Conservation (phyloP, 805 yeast genomes). For the Komagataella pseudopastoris region DNA sequence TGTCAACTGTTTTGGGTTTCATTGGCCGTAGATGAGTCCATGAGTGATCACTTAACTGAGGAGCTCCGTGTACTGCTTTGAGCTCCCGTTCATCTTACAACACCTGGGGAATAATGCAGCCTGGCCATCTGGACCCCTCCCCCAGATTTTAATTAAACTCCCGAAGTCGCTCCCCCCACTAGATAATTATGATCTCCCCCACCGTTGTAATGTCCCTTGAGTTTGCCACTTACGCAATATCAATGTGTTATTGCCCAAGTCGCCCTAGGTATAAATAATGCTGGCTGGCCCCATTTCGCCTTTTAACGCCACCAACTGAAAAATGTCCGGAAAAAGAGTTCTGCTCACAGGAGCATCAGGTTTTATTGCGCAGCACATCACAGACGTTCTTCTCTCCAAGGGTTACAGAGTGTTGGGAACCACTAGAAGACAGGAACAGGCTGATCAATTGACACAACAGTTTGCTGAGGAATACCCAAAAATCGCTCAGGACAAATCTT, state of each 20-base stretch:
- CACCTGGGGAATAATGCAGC: too few relatives aligned
- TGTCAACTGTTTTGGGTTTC: too few relatives aligned
- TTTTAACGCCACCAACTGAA: too few relatives aligned
- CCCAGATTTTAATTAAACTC: background rate
- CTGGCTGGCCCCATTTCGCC: background rate
- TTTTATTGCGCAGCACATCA: slow-evolving; percentile 35
- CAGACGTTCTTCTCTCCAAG: slow-evolving; percentile 23
- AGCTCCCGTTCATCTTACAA: too few relatives aligned
- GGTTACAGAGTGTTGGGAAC: slow-evolving; percentile 37
- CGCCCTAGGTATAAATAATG: background rate
- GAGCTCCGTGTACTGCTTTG: too few relatives aligned
- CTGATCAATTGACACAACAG: slow-evolving; percentile 20
- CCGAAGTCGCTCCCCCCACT: background rate
- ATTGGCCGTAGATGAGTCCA: too few relatives aligned
- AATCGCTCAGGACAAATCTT: slow-evolving; percentile 10
- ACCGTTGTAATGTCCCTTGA: background rate
- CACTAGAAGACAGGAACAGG: slow-evolving; percentile 31
- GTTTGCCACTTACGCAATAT: background rate
- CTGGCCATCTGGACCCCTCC: background rate
- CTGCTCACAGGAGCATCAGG: slow-evolving; percentile 38
- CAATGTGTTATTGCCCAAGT: background rate
- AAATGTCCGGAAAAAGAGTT: background rate
- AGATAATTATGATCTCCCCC: background rate
- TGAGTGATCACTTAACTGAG: too few relatives aligned
- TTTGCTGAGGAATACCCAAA: slow-evolving; percentile 11